These are phyloP conservation scores for Phytopythium aichiense DNA, from an alignment of 352 stramenopile genomes.

Conservation along the genomic window DNA sequence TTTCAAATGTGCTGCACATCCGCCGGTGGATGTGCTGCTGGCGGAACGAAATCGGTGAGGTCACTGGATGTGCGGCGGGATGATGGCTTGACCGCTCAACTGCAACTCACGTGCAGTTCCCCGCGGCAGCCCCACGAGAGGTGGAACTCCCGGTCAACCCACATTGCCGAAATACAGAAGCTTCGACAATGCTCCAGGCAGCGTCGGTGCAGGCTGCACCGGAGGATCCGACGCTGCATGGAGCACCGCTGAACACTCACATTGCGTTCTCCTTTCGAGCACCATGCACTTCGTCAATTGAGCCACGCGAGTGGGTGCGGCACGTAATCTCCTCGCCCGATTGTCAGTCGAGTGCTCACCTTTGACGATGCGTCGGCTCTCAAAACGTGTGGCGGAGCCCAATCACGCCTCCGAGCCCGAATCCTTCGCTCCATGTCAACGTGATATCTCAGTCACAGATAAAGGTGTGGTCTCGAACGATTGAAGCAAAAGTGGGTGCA, in stretches of 20 bases:
- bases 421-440: background rate
- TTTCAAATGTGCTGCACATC: too few relatives aligned
- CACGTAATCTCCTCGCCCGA: background rate
- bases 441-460: background rate
- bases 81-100: background rate
- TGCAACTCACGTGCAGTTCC: background rate
- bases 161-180: background rate
- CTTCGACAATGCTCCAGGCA: background rate
- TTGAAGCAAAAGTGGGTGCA: too few relatives aligned
- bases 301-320: background rate
- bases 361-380: background rate
- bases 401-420: background rate
- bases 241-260: too few relatives aligned
- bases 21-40: background rate
- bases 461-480: too few relatives aligned
- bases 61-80: background rate
- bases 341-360: background rate
- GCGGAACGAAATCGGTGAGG: background rate
- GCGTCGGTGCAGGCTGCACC: background rate
- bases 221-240: background rate
- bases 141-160: too few relatives aligned
- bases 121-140: background rate
- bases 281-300: background rate
- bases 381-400: slow-evolving; percentile 1
- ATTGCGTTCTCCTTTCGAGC: background rate